phyloP scores from a whole-genome alignment of 116 monocot species.

The Trichopus zeylanicus region DNA sequence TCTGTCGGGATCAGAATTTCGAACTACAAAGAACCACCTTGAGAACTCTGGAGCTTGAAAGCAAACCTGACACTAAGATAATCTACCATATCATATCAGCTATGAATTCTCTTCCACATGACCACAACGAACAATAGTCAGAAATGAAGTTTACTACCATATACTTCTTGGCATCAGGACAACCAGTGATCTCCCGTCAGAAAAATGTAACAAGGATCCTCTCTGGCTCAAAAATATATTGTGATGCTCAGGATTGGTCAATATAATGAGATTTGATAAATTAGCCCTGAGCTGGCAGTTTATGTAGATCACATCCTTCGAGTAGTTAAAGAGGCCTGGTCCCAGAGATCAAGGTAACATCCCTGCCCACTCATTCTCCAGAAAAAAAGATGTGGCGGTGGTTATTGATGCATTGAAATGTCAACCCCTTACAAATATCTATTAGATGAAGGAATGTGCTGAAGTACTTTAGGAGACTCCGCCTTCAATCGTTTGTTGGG shows the following conservation, averaged over 20 bases:
- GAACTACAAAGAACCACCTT: too few species aligned
- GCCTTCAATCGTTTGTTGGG: conserved; percentile 50
- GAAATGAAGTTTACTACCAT: too few species aligned
- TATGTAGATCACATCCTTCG: not conserved
- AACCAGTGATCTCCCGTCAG: too few species aligned
- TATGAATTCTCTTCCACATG: too few species aligned
- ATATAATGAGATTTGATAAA: too few species aligned
- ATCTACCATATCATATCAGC: too few species aligned
- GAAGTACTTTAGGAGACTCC: conserved; percentile 28
- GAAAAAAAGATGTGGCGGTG: not conserved
- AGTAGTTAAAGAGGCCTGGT: not conserved
- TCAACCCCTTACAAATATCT: conserved; percentile 40
- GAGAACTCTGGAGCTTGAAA: too few species aligned
- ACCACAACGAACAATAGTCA: too few species aligned
- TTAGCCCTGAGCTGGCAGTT: not conserved
- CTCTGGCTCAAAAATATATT: not conserved
- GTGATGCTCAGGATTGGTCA: not conserved
- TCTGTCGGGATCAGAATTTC: too few species aligned
- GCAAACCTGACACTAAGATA: too few species aligned
- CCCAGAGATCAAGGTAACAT: not conserved
- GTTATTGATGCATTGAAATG: conserved; percentile 15
- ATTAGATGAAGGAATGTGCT: conserved; percentile 30
- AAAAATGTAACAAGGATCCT: too few species aligned
- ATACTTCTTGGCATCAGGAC: too few species aligned
- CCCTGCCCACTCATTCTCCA: not conserved